These are phyloP conservation scores for Solanum chiquidenum DNA, from an alignment of 257 asterid genomes.

Conservation along the genomic window DNA sequence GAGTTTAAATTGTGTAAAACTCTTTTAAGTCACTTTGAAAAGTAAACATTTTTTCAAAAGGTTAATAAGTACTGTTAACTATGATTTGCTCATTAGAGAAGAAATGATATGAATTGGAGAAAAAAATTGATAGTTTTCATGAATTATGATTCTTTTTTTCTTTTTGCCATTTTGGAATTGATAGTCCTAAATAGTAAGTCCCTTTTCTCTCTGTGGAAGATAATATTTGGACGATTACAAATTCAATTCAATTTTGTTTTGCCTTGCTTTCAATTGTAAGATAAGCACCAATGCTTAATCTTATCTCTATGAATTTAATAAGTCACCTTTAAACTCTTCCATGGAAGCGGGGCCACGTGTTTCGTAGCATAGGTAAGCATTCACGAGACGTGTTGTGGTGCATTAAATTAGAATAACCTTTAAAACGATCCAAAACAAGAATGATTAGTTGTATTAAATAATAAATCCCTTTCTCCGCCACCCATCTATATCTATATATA, in stretches of 20 bases:
- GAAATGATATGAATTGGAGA: neutral
- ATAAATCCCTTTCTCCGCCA: neutral
- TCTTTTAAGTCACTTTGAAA: neutral
- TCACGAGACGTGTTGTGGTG: no score
- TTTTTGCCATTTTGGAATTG: neutral
- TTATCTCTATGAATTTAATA: neutral
- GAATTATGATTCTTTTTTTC: neutral
- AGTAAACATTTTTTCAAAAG: neutral
- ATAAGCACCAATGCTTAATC: neutral
- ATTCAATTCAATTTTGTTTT: no score
- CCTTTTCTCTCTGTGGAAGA: neutral
- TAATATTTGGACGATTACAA: neutral
- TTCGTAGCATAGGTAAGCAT: neutral
- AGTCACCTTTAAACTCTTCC: neutral
- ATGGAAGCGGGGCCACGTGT: neutral
- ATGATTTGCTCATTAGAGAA: neutral
- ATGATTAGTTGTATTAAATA: neutral
- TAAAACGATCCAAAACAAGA: neutral
- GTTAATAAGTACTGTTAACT: neutral
- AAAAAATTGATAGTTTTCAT: neutral
- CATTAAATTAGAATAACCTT: neutral
- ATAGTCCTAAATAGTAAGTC: neutral
- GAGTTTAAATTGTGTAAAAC: neutral
- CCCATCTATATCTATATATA: no score
- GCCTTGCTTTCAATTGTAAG: neutral